A percentile compares a stretch with the other conserved stretches of the same genome.
Evolutionary conservation across 1,284 basidiomycete species (phyloP).

Genomic region (Cryptococcus neoformans): DNA sequence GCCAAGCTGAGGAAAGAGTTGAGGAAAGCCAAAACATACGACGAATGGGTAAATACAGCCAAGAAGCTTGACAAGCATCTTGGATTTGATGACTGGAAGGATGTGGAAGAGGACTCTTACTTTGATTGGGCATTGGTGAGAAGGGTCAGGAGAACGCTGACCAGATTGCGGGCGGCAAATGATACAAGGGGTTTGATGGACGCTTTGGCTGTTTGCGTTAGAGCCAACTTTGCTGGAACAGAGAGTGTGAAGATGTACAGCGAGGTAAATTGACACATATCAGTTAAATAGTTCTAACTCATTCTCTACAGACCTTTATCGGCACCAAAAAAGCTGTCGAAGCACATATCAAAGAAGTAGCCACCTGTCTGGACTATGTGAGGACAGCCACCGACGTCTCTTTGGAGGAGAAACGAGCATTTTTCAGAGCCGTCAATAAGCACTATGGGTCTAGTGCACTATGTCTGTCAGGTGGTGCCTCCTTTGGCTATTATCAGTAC

Average conservation of each 20-base stretch:
- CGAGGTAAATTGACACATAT: slow-evolving; percentile 58
- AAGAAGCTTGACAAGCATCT: slow-evolving; percentile 74
- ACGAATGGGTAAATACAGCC: slow-evolving; percentile 78
- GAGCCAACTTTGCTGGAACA: slow-evolving; percentile 92
- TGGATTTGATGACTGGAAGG: slow-evolving; percentile 85
- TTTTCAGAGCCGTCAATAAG: slow-evolving; percentile 83
- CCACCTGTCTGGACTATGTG: slow-evolving; percentile 68
- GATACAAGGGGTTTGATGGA: slow-evolving; percentile 83
- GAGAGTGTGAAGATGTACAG: slow-evolving; percentile 89
- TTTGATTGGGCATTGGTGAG: slow-evolving; percentile 82
- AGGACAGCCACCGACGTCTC: slow-evolving; percentile 69
- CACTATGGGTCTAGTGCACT: slow-evolving; percentile 89
- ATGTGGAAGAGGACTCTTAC: slow-evolving; percentile 72
- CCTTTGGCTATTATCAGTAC: slow-evolving; percentile 75
- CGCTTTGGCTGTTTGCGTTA: slow-evolving; percentile 86
- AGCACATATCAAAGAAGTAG: slow-evolving; percentile 80
- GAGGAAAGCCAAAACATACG: slow-evolving; percentile 69
- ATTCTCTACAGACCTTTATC: slow-evolving; percentile 63
- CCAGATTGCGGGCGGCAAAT: slow-evolving; percentile 47
- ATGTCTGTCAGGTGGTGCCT: slow-evolving; percentile 90
- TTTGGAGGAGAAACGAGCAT: slow-evolving; percentile 82
- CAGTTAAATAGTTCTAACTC: background rate
- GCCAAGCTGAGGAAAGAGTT: slow-evolving; percentile 71
- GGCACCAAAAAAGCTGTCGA: slow-evolving; percentile 86
- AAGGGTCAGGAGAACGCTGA: slow-evolving; percentile 40